Conservation (phyloP, 169 alveolate genomes). For the Amoebophrya sp. region DNA sequence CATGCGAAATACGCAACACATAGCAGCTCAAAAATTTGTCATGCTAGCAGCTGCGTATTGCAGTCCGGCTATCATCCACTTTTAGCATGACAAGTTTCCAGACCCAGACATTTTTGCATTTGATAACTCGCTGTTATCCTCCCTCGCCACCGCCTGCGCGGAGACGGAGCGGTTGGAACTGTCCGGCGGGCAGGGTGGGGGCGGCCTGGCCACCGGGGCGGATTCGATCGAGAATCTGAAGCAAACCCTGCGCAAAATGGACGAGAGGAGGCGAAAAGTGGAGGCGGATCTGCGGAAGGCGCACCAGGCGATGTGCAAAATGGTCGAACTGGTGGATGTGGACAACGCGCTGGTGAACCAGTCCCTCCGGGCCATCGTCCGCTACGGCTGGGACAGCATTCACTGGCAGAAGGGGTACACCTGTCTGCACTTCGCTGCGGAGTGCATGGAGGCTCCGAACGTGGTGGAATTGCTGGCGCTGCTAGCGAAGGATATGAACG, state of each 20-base stretch:
- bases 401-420: constrained; percentile 23
- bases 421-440: constrained; percentile 26
- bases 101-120: too few species aligned
- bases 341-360: background rate
- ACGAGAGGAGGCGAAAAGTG: background rate
- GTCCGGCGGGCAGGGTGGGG: background rate
- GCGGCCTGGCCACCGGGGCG: background rate
- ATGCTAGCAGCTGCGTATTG: too few species aligned
- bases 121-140: background rate
- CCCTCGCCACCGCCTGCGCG: constrained; percentile 22
- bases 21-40: too few species aligned
- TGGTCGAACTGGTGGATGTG: background rate
- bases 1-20: too few species aligned
- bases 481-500: constrained; percentile 18
- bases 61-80: too few species aligned
- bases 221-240: background rate
- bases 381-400: constrained; percentile 31
- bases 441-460: background rate
- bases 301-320: constrained; percentile 17
- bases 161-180: background rate
- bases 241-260: background rate
- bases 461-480: constrained; percentile 21
- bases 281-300: background rate
- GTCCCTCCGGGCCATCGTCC: background rate
- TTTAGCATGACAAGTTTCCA: too few species aligned